Conservation (phyloP, 2,329 filamentous ascomycete species). For the Biscogniauxia sp. region DNA sequence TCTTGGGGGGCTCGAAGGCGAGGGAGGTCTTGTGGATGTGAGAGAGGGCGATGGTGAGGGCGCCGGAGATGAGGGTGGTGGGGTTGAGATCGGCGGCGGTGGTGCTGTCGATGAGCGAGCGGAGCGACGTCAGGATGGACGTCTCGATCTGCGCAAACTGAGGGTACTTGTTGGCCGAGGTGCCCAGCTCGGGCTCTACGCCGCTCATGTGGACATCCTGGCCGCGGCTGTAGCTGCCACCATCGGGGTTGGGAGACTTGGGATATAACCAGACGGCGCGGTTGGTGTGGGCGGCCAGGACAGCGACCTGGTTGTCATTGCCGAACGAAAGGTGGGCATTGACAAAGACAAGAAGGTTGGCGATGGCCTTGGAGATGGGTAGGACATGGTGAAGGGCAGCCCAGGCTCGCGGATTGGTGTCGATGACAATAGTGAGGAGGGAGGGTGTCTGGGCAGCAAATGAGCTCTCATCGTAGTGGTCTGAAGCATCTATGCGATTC, state of each 20-base stretch:
- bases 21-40: conserved; percentile 84
- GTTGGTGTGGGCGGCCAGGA: conserved; percentile 86
- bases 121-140: conserved; percentile 72
- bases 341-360: conserved; percentile 90
- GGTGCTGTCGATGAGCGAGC: conserved; percentile 69
- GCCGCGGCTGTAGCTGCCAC: conserved; percentile 31
- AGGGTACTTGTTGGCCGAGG: conserved; percentile 82
- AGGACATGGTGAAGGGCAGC: conserved; percentile 71
- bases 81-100: conserved; percentile 63
- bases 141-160: conserved; percentile 86
- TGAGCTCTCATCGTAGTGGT: conserved; percentile 56
- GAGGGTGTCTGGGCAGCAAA: conserved; percentile 64
- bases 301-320: conserved; percentile 87
- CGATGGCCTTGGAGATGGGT: conserved; percentile 78
- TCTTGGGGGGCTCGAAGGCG: conserved; percentile 57
- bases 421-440: conserved; percentile 84
- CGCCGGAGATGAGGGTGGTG: conserved; percentile 83
- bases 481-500: conserved; percentile 57
- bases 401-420: conserved; percentile 97
- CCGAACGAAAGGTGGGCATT: conserved; percentile 95
- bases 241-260: conserved; percentile 37
- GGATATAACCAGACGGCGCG: conserved; percentile 91
- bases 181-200: conserved; percentile 28
- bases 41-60: conserved; percentile 82
- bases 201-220: conserved; percentile 60